Conservation (phyloP, 805 yeast species). For the Kodamaea leandrae region DNA sequence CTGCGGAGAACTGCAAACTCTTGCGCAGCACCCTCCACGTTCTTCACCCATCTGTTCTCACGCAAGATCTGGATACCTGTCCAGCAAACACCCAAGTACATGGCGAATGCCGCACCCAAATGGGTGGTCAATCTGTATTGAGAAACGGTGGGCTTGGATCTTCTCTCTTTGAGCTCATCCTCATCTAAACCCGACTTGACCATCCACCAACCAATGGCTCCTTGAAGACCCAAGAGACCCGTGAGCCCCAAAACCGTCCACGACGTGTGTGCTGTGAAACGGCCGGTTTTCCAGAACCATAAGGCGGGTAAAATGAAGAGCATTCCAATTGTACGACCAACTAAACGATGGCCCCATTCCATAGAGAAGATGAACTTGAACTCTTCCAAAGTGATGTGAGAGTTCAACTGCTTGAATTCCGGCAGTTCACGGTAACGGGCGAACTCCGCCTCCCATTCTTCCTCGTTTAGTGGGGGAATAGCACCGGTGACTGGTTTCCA, state of each 20-base stretch:
- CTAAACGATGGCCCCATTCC: slow-evolving; percentile 96
- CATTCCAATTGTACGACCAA: slow-evolving; percentile 89
- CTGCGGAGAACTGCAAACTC: slow-evolving; percentile 57
- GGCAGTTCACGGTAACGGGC: slow-evolving; percentile 80
- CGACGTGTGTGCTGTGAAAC: slow-evolving; percentile 65
- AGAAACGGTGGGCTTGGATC: slow-evolving; percentile 94
- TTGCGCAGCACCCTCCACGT: slow-evolving; percentile 42
- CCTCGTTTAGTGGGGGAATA: slow-evolving; percentile 77
- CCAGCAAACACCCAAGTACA: slow-evolving; percentile 87
- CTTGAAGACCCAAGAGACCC: slow-evolving; percentile 83
- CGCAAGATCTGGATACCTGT: slow-evolving; percentile 82
- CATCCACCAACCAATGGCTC: slow-evolving; percentile 99
- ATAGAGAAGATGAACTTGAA: slow-evolving; percentile 91
- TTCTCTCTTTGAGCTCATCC: slow-evolving; percentile 70
- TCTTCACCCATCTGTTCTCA: slow-evolving; percentile 63
- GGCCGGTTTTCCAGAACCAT: slow-evolving; percentile 68
- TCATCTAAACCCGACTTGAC: slow-evolving; percentile 92
- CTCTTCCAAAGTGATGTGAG: slow-evolving; percentile 86
- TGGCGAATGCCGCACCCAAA: slow-evolving; percentile 84
- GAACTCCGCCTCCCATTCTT: slow-evolving; percentile 86
- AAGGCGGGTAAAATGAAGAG: slow-evolving; percentile 81
- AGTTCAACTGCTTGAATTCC: slow-evolving; percentile 84
- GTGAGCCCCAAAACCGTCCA: slow-evolving; percentile 69
- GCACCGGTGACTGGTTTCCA: slow-evolving; percentile 98
- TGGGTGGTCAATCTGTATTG: slow-evolving; percentile 94